Base-by-base conservation (phyloP, 805 yeast genomes). In the Zygoascus flipseniorum region DNA sequence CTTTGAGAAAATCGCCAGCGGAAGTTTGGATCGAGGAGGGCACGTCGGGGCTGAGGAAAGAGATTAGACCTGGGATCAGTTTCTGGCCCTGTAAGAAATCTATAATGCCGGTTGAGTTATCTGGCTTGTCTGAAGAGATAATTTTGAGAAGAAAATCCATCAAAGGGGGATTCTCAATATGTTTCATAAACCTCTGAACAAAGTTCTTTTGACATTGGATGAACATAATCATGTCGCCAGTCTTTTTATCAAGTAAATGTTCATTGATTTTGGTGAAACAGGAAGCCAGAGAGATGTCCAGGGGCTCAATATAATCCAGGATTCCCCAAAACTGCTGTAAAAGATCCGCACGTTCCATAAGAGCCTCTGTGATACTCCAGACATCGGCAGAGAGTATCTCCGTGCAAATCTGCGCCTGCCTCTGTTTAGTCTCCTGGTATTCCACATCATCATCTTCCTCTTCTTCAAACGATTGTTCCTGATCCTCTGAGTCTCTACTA, bases 1-100 rank as follows among this genome's bases (percentile, higher is more conserved):
- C 97, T 66, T 93, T 93, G 51, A 93, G 73, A 65, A 93, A 93
- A 65, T 93, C 99, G 20, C 96, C 95, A 0, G 96, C 95, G 0
- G 98, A 95, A 16, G 93, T 83, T 67, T 93, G 98, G 48, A 82
- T 82, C 45, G 86, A 79, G 10, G 90, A 78, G 9, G 83, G 74
- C 42, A 79, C 73, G 8, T 78, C 77, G 0, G 95, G 89, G 31
- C 81, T 82, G 59, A 93, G 73, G 56, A 81, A 83, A 14, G 81
- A 78, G 37, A 93, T 73, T 58, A 93, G 73, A 56, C 82, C 79
- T 8, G 89, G 83, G 35, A 93, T 83, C 56, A 93, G 73, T 31
- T 76, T 69, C 65, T 92, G 97, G 46, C 76, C 77, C 57, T 86
- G 82, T 56, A 93, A 74, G 14, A 81, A 74, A 37, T 86, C 88